Evolutionary conservation across 352 stramenopile genomes (phyloP), one percentile per base, ranked within the genome.

Genomic region (Phytophthora vignae): DNA sequence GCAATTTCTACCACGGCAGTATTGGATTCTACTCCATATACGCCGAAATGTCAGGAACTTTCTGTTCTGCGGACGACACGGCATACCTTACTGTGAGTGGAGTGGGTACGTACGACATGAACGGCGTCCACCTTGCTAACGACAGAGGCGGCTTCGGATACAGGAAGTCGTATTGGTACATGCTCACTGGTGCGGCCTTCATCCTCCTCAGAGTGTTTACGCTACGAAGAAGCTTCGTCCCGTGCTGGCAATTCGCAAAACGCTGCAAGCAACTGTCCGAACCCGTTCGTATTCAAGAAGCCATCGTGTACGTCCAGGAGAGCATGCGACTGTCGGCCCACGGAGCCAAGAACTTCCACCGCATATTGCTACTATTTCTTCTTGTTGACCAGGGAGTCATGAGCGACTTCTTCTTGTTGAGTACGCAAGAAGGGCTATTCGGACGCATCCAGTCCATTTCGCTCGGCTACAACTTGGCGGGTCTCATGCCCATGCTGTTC

Each of bases 11-110:
- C 21, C 72, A 79, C 19, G 72, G 72, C 2, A 76, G 61, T 14
- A 73, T 79, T 9, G 72, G 72, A 48, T 79, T 76, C 44, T 79
- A 70, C 36, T 72, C 67, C 12, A 65, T 79, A 27, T 79, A 76
- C 33, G 72, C 65, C 2, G 72, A 73, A 49, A 54, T 27, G 21
- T 22, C 36, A 7, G 71, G 67, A 3, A 67, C 59, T 3, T 79
- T 52, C 21, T 79, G 72, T 22, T 15, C 21, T 7, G 1, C 36
- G 8, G 67, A 73, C 19, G 61, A 60, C 2, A 69, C 50, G 40
- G 58, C 67, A 7, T 69, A 73, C 33, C 53, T 70, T 17, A 40
- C 29, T 27, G 59, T 73, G 25, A 7, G 12, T 7, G 58, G 17
- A 29, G 46, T 73, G 0, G 54, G 72, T 1, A 73, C 72, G 12